Conservation (phyloP, 805 yeast genomes). For the Nakazawaea molendinolei region DNA sequence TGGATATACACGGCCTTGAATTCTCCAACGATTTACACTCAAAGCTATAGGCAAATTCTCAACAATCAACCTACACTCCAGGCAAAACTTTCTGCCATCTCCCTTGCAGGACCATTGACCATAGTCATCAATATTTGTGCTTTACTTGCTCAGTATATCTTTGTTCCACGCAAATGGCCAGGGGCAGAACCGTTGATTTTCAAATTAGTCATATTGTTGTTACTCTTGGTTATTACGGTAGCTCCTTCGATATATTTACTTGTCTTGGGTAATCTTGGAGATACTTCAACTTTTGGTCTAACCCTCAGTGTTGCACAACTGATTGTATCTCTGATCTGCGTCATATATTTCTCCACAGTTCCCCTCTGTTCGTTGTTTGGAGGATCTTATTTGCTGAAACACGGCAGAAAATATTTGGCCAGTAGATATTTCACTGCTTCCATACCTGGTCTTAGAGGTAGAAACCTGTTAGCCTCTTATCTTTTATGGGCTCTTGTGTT, state of each 20-base stretch:
- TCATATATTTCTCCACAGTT: constrained; percentile 50
- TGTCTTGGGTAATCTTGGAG: constrained; percentile 27
- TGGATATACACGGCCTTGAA: constrained; percentile 74
- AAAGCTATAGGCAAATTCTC: constrained; percentile 41
- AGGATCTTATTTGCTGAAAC: constrained; percentile 23
- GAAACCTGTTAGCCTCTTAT: constrained; percentile 53
- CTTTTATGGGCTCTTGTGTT: constrained; percentile 68
- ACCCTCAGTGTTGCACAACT: constrained; percentile 50
- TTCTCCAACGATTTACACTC: constrained; percentile 61
- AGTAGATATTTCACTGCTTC: constrained; percentile 54
- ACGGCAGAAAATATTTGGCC: constrained; percentile 40
- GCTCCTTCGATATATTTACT: constrained; percentile 51
- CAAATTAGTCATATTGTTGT: constrained; percentile 36
- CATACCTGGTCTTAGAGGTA: constrained; percentile 45
- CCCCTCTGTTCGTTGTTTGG: constrained; percentile 57
- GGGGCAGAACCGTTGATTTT: constrained; percentile 57
- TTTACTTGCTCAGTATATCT: constrained; percentile 47
- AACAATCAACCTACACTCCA: constrained; percentile 59
- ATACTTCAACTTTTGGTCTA: constrained; percentile 27
- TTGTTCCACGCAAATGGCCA: constrained; percentile 68
- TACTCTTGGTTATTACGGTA: constrained; percentile 37
- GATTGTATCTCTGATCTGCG: constrained; percentile 43
- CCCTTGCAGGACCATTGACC: constrained; percentile 63
- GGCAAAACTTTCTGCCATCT: constrained; percentile 47
- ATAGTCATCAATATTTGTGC: constrained; percentile 51